phyloP scores from a whole-genome alignment of 225 moss, liverwort and hornwort species.

The Asterella californica region DNA sequence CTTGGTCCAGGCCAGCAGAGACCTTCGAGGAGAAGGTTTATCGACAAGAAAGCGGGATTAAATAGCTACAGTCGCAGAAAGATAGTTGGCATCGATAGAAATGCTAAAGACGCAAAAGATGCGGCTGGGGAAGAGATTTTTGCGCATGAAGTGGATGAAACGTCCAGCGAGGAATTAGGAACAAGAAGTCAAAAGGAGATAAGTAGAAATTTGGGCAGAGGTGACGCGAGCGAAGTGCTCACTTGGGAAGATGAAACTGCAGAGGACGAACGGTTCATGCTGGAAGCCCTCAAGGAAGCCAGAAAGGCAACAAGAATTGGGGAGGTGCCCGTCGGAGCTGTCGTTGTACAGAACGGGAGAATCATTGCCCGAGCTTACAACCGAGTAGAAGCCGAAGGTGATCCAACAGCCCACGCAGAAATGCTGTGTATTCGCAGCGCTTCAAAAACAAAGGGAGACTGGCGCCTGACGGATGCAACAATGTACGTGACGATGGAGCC shows the following conservation, averaged over 20 bases:
- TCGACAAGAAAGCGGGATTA: too few relatives aligned
- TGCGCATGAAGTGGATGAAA: neutral
- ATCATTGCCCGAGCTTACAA: constrained; percentile 84
- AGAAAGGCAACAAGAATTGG: too few relatives aligned
- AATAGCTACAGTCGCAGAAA: too few relatives aligned
- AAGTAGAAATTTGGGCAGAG: neutral
- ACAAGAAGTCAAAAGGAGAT: neutral
- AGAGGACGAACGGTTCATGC: too few relatives aligned
- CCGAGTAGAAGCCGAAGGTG: constrained; percentile 72
- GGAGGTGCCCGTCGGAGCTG: constrained; percentile 91
- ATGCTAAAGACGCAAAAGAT: too few relatives aligned
- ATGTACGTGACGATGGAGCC: constrained; percentile 92
- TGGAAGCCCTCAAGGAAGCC: too few relatives aligned
- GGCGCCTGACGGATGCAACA: constrained; percentile 80
- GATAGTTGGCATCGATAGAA: too few relatives aligned
- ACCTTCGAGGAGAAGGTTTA: too few relatives aligned
- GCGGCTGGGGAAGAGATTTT: neutral
- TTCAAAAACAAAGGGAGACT: too few relatives aligned
- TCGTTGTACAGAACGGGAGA: constrained; percentile 67
- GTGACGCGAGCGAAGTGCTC: neutral
- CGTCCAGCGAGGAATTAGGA: neutral
- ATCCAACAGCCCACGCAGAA: constrained; percentile 92
- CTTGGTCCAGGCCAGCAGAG: too few relatives aligned
- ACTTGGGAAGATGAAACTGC: neutral
- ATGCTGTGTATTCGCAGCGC: too few relatives aligned